phyloP scores from a whole-genome alignment of 2,329 filamentous ascomycete genomes.

The Aspergillus terreus region DNA sequence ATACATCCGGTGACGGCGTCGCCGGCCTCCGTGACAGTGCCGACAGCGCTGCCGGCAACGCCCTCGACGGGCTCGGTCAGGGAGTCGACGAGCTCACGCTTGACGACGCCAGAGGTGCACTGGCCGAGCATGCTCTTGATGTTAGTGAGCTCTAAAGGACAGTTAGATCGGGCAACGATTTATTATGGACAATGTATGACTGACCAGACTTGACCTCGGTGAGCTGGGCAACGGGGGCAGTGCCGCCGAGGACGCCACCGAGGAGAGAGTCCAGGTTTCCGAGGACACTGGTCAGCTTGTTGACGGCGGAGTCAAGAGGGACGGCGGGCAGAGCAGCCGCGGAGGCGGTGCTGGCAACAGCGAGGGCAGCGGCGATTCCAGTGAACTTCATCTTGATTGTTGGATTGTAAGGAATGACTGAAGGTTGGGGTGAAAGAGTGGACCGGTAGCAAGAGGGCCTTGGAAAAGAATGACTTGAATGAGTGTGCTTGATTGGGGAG shows the following conservation, averaged over 20 bases:
- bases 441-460: constrained; percentile 3
- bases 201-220: constrained; percentile 6
- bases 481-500: constrained; percentile 17
- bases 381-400: constrained; percentile 35
- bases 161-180: not conserved
- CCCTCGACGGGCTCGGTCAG: not conserved
- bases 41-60: constrained; percentile 3
- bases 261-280: constrained; percentile 15
- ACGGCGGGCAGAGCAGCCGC: constrained; percentile 26
- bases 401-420: constrained; percentile 22
- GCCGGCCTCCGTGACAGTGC: constrained; percentile 12
- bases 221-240: constrained; percentile 6
- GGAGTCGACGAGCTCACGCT: constrained; percentile 9
- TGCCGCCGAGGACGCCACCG: constrained; percentile 8
- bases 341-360: constrained; percentile 27
- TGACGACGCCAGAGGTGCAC: constrained; percentile 1
- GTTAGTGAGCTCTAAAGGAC: constrained; percentile 7
- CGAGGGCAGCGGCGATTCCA: constrained; percentile 29
- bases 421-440: constrained; percentile 10
- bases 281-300: constrained; percentile 12
- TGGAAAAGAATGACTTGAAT: constrained; percentile 21
- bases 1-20: constrained; percentile 16
- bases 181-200: too few species aligned
- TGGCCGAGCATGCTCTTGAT: constrained; percentile 14
- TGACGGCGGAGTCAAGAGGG: constrained; percentile 10